These are phyloP conservation scores for Auricularia cornea DNA, from an alignment of 768 basidiomycete species.

Conservation along the genomic window DNA sequence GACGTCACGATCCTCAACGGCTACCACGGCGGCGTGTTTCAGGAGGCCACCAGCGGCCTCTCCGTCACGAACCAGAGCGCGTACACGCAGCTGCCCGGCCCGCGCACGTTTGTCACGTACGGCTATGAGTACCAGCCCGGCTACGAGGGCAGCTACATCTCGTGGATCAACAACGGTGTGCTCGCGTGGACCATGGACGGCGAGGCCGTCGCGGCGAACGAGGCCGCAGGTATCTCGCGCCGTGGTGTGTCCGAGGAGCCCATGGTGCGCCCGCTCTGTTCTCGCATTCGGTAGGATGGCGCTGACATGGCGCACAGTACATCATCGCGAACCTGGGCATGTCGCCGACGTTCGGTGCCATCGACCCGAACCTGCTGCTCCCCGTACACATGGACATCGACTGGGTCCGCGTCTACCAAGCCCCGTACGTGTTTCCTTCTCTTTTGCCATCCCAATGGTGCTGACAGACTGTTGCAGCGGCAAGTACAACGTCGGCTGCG, in stretches of 20 bases:
- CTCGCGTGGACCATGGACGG: slow-evolving; percentile 63
- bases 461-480: slow-evolving; percentile 22
- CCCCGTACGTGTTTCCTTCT: slow-evolving; percentile 12
- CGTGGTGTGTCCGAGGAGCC: slow-evolving; percentile 72
- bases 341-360: slow-evolving; percentile 66
- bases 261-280: slow-evolving; percentile 49
- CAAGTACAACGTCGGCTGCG: slow-evolving; percentile 73
- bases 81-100: slow-evolving; percentile 45
- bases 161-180: slow-evolving; percentile 61
- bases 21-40: slow-evolving; percentile 69
- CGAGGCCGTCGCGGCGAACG: slow-evolving; percentile 55
- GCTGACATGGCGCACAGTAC: slow-evolving; percentile 39
- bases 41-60: slow-evolving; percentile 75
- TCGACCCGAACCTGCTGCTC: slow-evolving; percentile 60
- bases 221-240: slow-evolving; percentile 46
- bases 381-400: slow-evolving; percentile 74
- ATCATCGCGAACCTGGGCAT: slow-evolving; percentile 81
- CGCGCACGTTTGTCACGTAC: slow-evolving; percentile 54
- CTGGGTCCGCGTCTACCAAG: slow-evolving; percentile 89
- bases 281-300: slow-evolving; percentile 35
- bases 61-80: slow-evolving; percentile 64
- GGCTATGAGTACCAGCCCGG: slow-evolving; percentile 81
- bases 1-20: slow-evolving; percentile 47
- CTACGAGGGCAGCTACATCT: slow-evolving; percentile 61
- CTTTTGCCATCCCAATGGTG: not conserved